These are phyloP conservation scores for Luvunga scandens DNA, from an alignment of 345 rosid species.

Conservation along the genomic window DNA sequence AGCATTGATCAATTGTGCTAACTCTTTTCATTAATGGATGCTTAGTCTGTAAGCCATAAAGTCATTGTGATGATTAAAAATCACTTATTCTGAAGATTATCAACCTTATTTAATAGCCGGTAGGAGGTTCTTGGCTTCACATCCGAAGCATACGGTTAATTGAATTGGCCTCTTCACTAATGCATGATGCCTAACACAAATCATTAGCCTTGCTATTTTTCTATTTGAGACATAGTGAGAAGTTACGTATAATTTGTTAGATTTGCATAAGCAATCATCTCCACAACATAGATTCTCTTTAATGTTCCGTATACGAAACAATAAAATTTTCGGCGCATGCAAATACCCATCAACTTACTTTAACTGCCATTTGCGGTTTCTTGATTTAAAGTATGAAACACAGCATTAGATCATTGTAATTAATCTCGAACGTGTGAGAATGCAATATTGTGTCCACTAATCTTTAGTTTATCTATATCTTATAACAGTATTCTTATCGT, in stretches of 20 bases:
- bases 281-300: not conserved
- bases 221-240: not conserved
- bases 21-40: not conserved
- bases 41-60: not conserved
- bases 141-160: not conserved
- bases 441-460: not conserved
- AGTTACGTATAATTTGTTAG: not conserved
- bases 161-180: not conserved
- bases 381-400: not conserved
- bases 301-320: constrained; percentile 4
- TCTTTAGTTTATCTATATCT: not conserved
- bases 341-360: not conserved
- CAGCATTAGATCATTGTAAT: not conserved
- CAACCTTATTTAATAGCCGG: not conserved
- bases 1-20: not conserved
- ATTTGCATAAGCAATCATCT: too few species aligned
- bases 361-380: not conserved
- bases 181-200: not conserved
- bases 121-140: not conserved
- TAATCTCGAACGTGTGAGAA: not conserved
- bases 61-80: constrained; percentile 1
- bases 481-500: too few species aligned
- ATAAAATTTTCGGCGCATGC: not conserved
- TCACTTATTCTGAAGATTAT: not conserved
- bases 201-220: not conserved